Conservation (phyloP, 1,284 basidiomycete species). For the Termitomyces sp. region DNA sequence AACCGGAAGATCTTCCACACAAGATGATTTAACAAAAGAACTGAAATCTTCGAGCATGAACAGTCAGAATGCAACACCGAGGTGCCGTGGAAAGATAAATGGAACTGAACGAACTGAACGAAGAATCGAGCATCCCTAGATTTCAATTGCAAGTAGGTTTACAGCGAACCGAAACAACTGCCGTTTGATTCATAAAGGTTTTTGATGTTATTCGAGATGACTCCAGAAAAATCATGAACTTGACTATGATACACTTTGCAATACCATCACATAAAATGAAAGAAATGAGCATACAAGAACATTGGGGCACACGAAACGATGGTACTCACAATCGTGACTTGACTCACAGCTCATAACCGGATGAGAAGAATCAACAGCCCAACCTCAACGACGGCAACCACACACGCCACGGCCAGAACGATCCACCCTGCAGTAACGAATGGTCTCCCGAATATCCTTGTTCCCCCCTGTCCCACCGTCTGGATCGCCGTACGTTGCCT, state of each 20-base stretch:
- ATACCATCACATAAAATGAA: neutral
- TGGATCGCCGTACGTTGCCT: conserved; percentile 27
- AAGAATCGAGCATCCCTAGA: too few relatives aligned
- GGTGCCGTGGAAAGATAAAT: neutral
- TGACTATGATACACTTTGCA: too few relatives aligned
- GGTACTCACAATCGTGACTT: neutral
- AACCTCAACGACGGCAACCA: conserved; percentile 64
- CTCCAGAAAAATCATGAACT: neutral
- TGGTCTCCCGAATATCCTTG: conserved; percentile 64
- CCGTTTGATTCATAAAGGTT: neutral
- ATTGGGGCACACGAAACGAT: neutral
- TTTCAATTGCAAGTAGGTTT: too few relatives aligned
- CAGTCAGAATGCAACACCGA: neutral
- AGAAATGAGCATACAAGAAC: neutral
- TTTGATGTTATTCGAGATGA: neutral
- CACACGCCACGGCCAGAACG: conserved; percentile 53
- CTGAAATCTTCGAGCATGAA: neutral
- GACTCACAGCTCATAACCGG: conserved; percentile 19
- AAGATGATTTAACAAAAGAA: too few relatives aligned
- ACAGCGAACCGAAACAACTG: neutral
- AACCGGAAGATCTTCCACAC: too few relatives aligned
- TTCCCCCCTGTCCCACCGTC: conserved; percentile 55
- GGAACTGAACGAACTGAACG: too few relatives aligned
- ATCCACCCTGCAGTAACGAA: conserved; percentile 79
- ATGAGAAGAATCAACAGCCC: conserved; percentile 59